Percentiles rank a stretch among this genome's conserved stretches.
phyloP scores from a whole-genome alignment of 2,329 filamentous ascomycete genomes.

The Alternaria angustiovoidea region DNA sequence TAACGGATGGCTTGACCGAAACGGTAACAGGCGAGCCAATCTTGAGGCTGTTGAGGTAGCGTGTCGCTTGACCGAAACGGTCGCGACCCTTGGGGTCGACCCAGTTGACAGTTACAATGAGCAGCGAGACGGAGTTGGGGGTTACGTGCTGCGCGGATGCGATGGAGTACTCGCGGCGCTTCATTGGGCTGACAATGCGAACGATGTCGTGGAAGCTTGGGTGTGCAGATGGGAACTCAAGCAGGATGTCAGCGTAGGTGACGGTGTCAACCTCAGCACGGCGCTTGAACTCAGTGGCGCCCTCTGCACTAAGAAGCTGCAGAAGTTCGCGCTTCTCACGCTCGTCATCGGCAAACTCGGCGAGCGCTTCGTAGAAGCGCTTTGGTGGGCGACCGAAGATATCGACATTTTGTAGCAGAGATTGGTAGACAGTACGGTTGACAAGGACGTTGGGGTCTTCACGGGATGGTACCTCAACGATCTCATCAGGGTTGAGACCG shows the following conservation, averaged over 20 bases:
- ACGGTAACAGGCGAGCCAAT: constrained; percentile 84
- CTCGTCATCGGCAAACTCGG: constrained; percentile 84
- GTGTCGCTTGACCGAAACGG: constrained; percentile 91
- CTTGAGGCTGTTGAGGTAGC: constrained; percentile 80
- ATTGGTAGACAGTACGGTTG: constrained; percentile 91
- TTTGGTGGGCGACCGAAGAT: constrained; percentile 97
- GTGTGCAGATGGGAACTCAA: constrained; percentile 89
- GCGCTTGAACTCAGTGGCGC: constrained; percentile 89
- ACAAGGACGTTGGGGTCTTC: constrained; percentile 79
- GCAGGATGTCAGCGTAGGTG: constrained; percentile 88
- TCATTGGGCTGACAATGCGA: constrained; percentile 87
- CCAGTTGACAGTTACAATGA: constrained; percentile 98
- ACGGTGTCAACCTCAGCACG: constrained; percentile 89
- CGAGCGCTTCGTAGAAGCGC: constrained; percentile 93
- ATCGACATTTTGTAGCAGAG: constrained; percentile 89
- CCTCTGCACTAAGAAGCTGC: constrained; percentile 74
- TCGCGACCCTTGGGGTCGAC: constrained; percentile 85
- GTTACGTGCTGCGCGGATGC: constrained; percentile 96
- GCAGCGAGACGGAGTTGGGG: constrained; percentile 85
- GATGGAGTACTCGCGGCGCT: constrained; percentile 98
- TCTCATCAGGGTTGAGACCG: constrained; percentile 78
- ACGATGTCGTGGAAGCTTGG: constrained; percentile 88
- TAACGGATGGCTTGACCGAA: constrained; percentile 96
- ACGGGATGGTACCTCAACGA: constrained; percentile 90
- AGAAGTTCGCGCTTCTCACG: constrained; percentile 82